Conservation (phyloP, 1,284 basidiomycete species). For the Ustilago loliicola region DNA sequence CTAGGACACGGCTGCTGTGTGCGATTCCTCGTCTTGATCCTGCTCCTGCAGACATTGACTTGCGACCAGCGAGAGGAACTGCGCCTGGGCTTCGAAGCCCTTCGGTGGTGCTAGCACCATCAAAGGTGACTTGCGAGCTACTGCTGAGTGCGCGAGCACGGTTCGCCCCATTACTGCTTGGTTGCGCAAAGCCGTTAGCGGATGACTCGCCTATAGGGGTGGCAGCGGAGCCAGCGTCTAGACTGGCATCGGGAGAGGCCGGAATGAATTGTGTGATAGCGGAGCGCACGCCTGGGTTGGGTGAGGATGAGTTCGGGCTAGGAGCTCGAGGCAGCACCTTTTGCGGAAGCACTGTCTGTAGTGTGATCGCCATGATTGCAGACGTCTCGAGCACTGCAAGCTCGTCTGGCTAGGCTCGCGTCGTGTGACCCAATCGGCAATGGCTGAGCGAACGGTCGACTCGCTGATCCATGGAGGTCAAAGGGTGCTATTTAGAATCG, state of each 20-base stretch:
- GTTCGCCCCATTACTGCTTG: background rate
- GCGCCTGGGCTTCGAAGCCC: conserved; percentile 9
- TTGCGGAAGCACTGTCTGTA: conserved; percentile 41
- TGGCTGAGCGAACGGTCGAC: background rate
- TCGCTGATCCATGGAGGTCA: background rate
- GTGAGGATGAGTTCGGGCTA: conserved; percentile 35
- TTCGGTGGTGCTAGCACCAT: background rate
- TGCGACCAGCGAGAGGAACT: conserved; percentile 2
- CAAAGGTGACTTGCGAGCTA: conserved; percentile 14
- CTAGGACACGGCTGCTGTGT: conserved; percentile 41
- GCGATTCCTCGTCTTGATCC: conserved; percentile 42
- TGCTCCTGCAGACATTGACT: conserved; percentile 36
- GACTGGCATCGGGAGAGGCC: conserved; percentile 35
- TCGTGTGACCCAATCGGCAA: no score
- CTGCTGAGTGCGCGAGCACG: conserved; percentile 9
- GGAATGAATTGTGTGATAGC: conserved; percentile 50
- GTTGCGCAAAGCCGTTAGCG: background rate
- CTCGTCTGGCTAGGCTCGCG: no score
- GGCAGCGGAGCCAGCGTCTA: background rate
- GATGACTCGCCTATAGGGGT: background rate
- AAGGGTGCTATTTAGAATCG: background rate
- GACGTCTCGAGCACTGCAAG: background rate
- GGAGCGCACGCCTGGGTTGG: conserved; percentile 44
- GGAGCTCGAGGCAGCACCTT: conserved; percentile 45
- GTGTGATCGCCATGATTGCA: conserved; percentile 35